Evolutionary conservation across 768 basidiomycete species (phyloP).

Genomic region (Amanita rubescens): DNA sequence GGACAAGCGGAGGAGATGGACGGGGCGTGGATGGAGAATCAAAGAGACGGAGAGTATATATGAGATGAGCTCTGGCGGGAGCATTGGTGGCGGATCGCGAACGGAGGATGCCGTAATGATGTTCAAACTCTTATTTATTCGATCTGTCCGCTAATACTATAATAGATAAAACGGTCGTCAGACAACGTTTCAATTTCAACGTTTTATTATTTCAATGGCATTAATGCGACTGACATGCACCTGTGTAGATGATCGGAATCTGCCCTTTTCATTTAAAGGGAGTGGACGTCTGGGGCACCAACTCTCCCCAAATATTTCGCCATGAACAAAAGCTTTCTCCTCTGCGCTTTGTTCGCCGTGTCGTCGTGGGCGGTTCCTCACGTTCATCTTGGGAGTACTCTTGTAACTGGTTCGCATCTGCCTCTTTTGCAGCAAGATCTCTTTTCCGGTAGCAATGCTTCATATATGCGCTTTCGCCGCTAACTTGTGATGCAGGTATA

Average conservation of each 20-base stretch:
- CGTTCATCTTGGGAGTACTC: conserved; percentile 31
- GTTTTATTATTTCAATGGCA: too few relatives aligned
- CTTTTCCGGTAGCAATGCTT: conserved; percentile 31
- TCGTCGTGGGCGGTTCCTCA: conserved; percentile 20
- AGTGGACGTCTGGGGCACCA: too few relatives aligned
- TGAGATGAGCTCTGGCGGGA: conserved; percentile 14
- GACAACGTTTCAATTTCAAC: too few relatives aligned
- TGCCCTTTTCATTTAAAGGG: too few relatives aligned
- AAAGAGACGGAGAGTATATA: conserved; percentile 12
- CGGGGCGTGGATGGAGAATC: conserved; percentile 2
- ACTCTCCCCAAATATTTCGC: not conserved
- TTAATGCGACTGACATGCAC: too few relatives aligned
- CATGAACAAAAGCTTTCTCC: not conserved
- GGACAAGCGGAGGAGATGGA: conserved; percentile 12
- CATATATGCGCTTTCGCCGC: not conserved
- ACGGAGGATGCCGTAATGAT: not conserved
- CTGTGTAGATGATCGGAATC: too few relatives aligned
- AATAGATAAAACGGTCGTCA: too few relatives aligned
- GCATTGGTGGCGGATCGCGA: not conserved
- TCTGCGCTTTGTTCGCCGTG: not conserved
- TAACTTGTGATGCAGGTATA: conserved; percentile 13
- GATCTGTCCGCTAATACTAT: too few relatives aligned
- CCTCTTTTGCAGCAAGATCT: conserved; percentile 33
- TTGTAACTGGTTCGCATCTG: conserved; percentile 28
- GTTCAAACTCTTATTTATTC: too few relatives aligned